Evolutionary conservation across 805 yeast species (phyloP).

Genomic region (Saturnispora bothae): DNA sequence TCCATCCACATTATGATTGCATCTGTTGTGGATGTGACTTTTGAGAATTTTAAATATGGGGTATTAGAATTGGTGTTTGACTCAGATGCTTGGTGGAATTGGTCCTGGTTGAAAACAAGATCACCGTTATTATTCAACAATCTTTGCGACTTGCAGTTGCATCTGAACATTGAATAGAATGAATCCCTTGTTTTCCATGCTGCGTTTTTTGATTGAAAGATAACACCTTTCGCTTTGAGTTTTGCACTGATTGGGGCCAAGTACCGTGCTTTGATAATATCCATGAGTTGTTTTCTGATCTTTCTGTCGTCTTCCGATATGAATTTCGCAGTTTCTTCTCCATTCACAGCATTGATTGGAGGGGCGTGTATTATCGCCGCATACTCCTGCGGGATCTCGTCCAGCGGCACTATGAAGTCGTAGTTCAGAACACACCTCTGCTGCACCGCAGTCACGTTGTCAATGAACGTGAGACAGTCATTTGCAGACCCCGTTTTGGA

Average conservation of each 20-base stretch:
- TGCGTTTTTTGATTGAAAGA: conserved; percentile 3
- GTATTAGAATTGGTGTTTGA: not conserved
- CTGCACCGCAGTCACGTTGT: not conserved
- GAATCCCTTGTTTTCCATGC: conserved; percentile 9
- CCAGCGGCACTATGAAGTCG: conserved; percentile 1
- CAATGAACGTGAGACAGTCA: not conserved
- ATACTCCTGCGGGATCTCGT: conserved; percentile 3
- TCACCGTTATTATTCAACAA: conserved; percentile 3
- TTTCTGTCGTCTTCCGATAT: conserved; percentile 4
- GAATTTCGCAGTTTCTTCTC: conserved; percentile 7
- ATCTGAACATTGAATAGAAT: conserved; percentile 7
- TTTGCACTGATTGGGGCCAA: not conserved
- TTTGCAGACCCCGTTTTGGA: too few species aligned
- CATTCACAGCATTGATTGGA: conserved; percentile 4
- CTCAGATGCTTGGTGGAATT: too few species aligned
- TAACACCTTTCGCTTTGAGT: not conserved
- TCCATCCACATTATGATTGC: conserved; percentile 7
- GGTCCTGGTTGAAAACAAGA: not conserved
- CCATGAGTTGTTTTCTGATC: conserved; percentile 2
- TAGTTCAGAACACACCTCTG: conserved; percentile 4
- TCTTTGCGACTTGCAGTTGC: conserved; percentile 4
- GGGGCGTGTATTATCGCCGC: not conserved
- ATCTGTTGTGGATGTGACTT: conserved; percentile 1
- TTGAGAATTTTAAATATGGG: conserved; percentile 1
- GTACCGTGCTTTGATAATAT: conserved; percentile 1